Percentiles rank a stretch among this genome's conserved stretches.
These are phyloP conservation scores for Hypholoma fasciculare DNA, from an alignment of 768 basidiomycete genomes.

Conservation along the genomic window DNA sequence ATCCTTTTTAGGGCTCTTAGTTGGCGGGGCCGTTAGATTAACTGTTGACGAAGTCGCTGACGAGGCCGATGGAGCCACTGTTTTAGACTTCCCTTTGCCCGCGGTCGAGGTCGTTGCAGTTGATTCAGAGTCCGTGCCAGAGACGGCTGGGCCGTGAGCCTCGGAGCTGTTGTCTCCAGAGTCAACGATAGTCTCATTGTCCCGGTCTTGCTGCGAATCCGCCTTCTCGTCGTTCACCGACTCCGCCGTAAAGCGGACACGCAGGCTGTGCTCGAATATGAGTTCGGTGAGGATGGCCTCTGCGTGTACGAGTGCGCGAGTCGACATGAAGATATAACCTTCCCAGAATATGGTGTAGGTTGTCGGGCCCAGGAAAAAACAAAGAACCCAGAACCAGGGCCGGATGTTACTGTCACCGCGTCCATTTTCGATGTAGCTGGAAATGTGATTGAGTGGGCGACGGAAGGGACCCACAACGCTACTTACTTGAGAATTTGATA, in stretches of 20 bases:
- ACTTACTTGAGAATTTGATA: conserved; percentile 18
- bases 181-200: background rate
- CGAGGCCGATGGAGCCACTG: background rate
- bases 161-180: background rate
- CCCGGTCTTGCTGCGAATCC: background rate
- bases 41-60: background rate
- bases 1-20: conserved; percentile 5
- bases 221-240: background rate
- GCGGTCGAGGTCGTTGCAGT: background rate
- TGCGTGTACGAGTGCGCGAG: conserved; percentile 34
- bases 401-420: conserved; percentile 46
- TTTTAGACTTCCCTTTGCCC: background rate
- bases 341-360: conserved; percentile 45
- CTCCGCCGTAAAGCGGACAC: conserved; percentile 59
- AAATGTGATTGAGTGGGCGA: conserved; percentile 27
- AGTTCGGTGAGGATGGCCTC: conserved; percentile 47
- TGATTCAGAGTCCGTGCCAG: conserved; percentile 2
- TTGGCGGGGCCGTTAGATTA: background rate
- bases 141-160: background rate
- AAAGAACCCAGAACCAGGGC: conserved; percentile 42
- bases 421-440: conserved; percentile 55
- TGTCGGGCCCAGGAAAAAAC: conserved; percentile 50
- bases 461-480: background rate
- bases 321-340: conserved; percentile 51
- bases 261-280: conserved; percentile 48